Evolutionary conservation across 345 rosid species (phyloP), one percentile per base, ranked within the genome.

Genomic region (Corchorus olitorius): DNA sequence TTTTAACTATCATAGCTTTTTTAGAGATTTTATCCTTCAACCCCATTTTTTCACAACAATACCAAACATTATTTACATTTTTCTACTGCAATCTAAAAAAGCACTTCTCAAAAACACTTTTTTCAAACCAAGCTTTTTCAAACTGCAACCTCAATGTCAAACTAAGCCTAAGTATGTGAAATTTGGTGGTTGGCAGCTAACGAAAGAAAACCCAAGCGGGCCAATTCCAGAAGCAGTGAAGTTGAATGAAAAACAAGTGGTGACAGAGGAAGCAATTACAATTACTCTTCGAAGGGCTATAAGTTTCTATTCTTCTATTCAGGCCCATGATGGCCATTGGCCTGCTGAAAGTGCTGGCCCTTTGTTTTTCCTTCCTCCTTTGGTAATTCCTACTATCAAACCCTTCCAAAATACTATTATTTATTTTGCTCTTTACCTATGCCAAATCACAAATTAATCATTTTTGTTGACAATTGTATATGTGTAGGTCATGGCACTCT

Each of bases 241-340:
- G 77, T 72, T 90, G 12, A 67, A 78, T 33, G 86, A 77, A 11
- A 59, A 16, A n/a, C 83, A 84, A 73, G 79, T 7, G 0, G 59
- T 89, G 70, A 77, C 84, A 3, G 76, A 80, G 50, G 87, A 79
- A 39, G 86, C 76, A 0, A 78, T 81, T 63, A 88, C 82, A 43
- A 13, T 70, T 54, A 86, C 89, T 27, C 73, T 88, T 22, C 77
- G 81, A 71, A 79, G 94, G 76, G 93, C 88, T 41, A 75, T 86
- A 20, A 67, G 77, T 67, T 89, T 85, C 75, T 88, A 75, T 83
- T 84, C 95, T 14, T 86, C 90, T 72, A 69, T 89, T 46, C 95
- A 89, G 37, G 86, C 92, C 11, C 87, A 86, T 61, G 90, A 89
- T 69, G 93, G 93, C 43, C 93, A 91, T 75, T 91, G 93, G 93